Evolutionary conservation across 495 filamentous ascomycete genomes (phyloP).

Genomic region (Aspergillus affinis): DNA sequence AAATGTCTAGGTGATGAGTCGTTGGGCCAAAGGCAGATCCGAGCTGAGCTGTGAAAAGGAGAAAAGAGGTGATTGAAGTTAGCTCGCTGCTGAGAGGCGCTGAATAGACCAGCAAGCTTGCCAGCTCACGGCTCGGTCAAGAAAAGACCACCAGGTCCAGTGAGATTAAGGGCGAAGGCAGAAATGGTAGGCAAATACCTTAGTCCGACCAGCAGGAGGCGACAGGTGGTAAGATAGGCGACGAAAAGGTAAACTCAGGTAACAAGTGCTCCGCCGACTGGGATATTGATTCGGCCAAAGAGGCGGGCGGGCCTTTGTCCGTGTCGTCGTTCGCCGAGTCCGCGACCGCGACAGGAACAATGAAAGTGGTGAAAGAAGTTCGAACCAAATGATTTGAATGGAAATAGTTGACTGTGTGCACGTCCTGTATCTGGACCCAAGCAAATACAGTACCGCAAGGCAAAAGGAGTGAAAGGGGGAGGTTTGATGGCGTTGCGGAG

Average conservation of each 20-base stretch:
- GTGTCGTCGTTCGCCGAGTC: conserved; percentile 20
- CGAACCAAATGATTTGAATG: not conserved
- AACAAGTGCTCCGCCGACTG: not conserved
- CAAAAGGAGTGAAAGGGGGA: not conserved
- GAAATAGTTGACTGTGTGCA: not conserved
- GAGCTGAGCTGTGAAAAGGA: not conserved
- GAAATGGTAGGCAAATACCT: not conserved
- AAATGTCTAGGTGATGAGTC: not conserved
- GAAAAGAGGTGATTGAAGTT: not conserved
- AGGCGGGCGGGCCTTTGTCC: conserved; percentile 15
- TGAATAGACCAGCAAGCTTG: too few species aligned
- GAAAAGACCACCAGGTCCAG: not conserved
- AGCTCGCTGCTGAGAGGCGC: not conserved
- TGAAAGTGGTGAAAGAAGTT: not conserved
- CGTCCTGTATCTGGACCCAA: not conserved
- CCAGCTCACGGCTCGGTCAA: not conserved
- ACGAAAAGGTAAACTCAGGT: not conserved
- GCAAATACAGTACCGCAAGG: not conserved
- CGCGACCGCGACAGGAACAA: conserved; percentile 15
- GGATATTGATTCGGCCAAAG: conserved; percentile 2
- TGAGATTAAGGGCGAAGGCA: too few species aligned
- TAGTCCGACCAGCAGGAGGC: not conserved
- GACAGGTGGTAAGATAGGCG: not conserved
- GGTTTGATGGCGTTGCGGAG: not conserved
- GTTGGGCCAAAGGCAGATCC: not conserved